Conservation (phyloP, 1,284 basidiomycete species). For the Ustilago tritici region DNA sequence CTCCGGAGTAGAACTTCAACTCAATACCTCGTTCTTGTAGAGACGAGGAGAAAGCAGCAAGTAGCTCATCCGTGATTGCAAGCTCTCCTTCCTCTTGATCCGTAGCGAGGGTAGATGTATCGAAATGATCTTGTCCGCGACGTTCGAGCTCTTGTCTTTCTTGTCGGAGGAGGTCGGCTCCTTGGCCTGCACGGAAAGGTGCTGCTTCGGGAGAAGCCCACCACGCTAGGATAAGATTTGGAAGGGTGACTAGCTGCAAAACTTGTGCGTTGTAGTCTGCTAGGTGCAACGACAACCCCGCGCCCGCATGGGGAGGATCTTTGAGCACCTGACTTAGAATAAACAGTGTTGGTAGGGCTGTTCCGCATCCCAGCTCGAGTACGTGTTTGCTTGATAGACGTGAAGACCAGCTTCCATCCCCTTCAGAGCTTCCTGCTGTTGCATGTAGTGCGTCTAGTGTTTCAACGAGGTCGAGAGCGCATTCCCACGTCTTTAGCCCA, state of each 20-base stretch:
- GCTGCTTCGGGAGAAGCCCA: conserved; percentile 49
- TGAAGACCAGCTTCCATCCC: conserved; percentile 8
- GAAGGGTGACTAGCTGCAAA: conserved; percentile 78
- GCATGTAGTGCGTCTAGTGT: conserved; percentile 44
- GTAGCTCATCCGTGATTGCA: conserved; percentile 72
- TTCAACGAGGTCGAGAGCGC: conserved; percentile 82
- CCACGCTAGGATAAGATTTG: conserved; percentile 85
- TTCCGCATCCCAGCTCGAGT: conserved; percentile 85
- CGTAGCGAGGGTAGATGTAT: conserved; percentile 9
- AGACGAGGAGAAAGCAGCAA: conserved; percentile 76
- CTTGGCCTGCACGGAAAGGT: conserved; percentile 18
- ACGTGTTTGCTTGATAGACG: conserved; percentile 29
- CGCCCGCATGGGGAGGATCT: background rate
- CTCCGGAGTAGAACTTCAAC: conserved; percentile 83
- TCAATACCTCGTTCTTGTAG: conserved; percentile 75
- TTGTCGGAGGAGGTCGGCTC: conserved; percentile 14
- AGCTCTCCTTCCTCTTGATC: conserved; percentile 30
- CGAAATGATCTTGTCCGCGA: conserved; percentile 49
- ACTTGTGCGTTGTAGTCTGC: conserved; percentile 92
- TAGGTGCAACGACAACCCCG: conserved; percentile 78
- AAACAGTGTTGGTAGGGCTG: conserved; percentile 83
- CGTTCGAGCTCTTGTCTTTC: conserved; percentile 31
- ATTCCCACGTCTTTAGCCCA: conserved; percentile 98
- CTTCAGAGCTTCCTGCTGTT: conserved; percentile 5
- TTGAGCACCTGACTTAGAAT: conserved; percentile 77